A percentile compares a stretch with the other conserved stretches of the same genome.
These are phyloP conservation scores for Nidula niveotomentosa DNA, from an alignment of 1,284 basidiomycete genomes.

Conservation along the genomic window DNA sequence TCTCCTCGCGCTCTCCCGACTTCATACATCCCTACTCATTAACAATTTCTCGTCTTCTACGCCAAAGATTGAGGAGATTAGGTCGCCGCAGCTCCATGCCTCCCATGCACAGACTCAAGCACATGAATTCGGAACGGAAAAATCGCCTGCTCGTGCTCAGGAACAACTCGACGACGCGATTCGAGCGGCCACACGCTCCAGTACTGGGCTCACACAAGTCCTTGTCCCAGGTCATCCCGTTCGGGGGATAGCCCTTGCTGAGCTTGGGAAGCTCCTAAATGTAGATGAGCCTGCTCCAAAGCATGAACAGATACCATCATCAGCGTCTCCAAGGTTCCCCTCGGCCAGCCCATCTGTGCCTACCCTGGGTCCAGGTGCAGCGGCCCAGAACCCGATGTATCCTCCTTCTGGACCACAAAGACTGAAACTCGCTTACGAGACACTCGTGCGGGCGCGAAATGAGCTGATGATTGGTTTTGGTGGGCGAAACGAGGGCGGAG, in stretches of 20 bases:
- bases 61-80: conserved; percentile 14
- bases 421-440: conserved; percentile 62
- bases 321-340: not conserved
- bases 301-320: conserved; percentile 4
- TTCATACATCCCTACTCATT: conserved; percentile 69
- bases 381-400: conserved; percentile 29
- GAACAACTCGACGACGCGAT: conserved; percentile 64
- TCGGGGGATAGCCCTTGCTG: conserved; percentile 73
- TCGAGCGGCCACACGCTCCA: conserved; percentile 53
- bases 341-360: conserved; percentile 3
- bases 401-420: conserved; percentile 66
- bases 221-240: conserved; percentile 77
- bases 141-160: conserved; percentile 29
- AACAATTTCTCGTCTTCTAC: conserved; percentile 33
- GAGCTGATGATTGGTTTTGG: conserved; percentile 62
- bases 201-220: conserved; percentile 54
- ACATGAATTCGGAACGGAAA: conserved; percentile 1
- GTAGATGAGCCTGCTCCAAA: conserved; percentile 64
- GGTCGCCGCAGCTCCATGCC: conserved; percentile 18
- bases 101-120: not conserved
- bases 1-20: conserved; percentile 69
- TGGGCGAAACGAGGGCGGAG: conserved; percentile 57
- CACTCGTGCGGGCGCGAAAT: conserved; percentile 56
- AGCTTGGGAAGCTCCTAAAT: conserved; percentile 79
- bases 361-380: conserved; percentile 1